phyloP scores from a whole-genome alignment of 768 basidiomycete species.

The Cantharellus anzutake region DNA sequence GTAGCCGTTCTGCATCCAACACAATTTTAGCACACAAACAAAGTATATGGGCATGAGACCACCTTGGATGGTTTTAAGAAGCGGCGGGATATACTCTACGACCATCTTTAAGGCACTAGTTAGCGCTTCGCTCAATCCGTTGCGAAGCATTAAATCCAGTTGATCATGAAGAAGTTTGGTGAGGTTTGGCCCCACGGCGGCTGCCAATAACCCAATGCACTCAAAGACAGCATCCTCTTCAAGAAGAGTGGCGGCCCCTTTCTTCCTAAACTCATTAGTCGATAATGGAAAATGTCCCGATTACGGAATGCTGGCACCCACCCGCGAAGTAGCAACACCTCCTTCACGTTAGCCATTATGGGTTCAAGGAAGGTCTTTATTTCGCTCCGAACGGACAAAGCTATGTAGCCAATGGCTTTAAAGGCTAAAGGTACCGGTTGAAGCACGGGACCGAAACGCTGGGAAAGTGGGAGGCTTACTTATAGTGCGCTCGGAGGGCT shows the following conservation, averaged over 20 bases:
- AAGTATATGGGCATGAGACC: constrained; percentile 1
- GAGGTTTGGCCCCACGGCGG: constrained; percentile 86
- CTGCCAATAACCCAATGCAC: constrained; percentile 90
- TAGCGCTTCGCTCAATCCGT: constrained; percentile 79
- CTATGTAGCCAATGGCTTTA: constrained; percentile 90
- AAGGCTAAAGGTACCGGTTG: constrained; percentile 37
- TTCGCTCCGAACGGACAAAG: constrained; percentile 75
- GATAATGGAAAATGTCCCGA: background rate
- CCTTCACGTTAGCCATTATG: constrained; percentile 76
- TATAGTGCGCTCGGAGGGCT: constrained; percentile 64
- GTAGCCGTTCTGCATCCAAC: constrained; percentile 47
- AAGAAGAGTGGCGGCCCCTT: constrained; percentile 45
- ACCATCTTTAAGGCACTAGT: constrained; percentile 70
- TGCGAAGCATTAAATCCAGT: constrained; percentile 89
- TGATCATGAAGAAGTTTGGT: constrained; percentile 94
- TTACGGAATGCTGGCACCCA: constrained; percentile 19
- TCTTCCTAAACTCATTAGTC: constrained; percentile 23
- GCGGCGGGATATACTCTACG: constrained; percentile 69
- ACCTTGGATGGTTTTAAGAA: constrained; percentile 88
- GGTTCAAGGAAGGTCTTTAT: constrained; percentile 93
- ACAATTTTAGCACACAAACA: background rate
- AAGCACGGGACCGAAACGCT: background rate
- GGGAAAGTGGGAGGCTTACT: constrained; percentile 28
- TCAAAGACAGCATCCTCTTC: constrained; percentile 93
- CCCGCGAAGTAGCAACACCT: constrained; percentile 77